Percentiles rank a stretch among this genome's conserved stretches.
Conservation (phyloP, 2,329 filamentous ascomycete genomes). For the Xylaria arbuscula region DNA sequence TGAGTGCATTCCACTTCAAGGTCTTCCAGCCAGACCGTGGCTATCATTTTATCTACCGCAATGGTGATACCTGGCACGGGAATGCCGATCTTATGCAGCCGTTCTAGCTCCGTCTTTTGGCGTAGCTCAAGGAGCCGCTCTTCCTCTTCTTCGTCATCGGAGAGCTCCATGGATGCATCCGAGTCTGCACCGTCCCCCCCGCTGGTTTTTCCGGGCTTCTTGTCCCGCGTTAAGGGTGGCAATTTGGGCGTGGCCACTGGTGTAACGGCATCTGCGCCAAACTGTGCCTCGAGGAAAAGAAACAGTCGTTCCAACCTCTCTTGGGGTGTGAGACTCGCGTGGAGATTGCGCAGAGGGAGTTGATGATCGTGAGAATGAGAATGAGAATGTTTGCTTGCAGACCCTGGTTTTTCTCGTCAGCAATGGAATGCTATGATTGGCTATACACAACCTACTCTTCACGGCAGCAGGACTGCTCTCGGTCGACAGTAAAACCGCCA, state of each 20-base stretch:
- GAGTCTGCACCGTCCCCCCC: conserved; percentile 51
- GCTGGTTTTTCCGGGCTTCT: conserved; percentile 49
- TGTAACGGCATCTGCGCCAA: conserved; percentile 82
- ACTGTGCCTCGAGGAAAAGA: conserved; percentile 97
- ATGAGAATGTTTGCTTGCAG: conserved; percentile 68
- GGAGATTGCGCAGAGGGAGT: conserved; percentile 71
- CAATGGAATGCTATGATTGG: conserved; percentile 21
- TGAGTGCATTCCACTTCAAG: conserved; percentile 89
- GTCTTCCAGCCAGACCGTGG: conserved; percentile 91
- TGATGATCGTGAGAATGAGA: conserved; percentile 59
- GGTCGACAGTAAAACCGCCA: conserved; percentile 90
- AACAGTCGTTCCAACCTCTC: conserved; percentile 87
- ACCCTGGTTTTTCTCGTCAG: conserved; percentile 57
- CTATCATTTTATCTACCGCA: conserved; percentile 86
- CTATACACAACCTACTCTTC: conserved; percentile 72
- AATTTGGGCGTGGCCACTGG: conserved; percentile 77
- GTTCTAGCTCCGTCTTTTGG: conserved; percentile 76
- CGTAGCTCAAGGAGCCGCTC: conserved; percentile 63
- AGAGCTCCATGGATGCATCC: conserved; percentile 53
- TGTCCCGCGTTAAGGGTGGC: conserved; percentile 53
- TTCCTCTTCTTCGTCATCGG: conserved; percentile 53
- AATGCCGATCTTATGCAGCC: conserved; percentile 85
- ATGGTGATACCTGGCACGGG: conserved; percentile 91
- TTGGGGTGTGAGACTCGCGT: conserved; percentile 75
- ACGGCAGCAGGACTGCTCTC: conserved; percentile 96